Evolutionary conservation across 331 rosid species (phyloP), one percentile per base, ranked within the genome.

Genomic region (Acacia concinna): DNA sequence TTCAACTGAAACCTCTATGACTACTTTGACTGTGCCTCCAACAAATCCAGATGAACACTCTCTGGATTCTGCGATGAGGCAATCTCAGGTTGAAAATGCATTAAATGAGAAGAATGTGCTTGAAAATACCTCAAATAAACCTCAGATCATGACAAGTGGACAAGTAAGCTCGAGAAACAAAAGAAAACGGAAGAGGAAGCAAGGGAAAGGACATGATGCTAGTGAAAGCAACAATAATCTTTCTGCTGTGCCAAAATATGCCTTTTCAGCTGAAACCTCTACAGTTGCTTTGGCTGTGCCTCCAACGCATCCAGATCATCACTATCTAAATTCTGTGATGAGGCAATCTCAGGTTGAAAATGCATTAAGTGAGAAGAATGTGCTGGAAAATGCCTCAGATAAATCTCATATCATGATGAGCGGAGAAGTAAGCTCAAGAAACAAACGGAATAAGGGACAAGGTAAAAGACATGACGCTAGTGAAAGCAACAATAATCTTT

Each of bases 141-240:
- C 27, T 66, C 28, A 23, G 41, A 38, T 40, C 30, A 66, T 66
- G 43, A 8, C 6, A 2, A 3, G 28, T 34, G 44, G 0, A 20
- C 47, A 34, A 66, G 47, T 66, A 35, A 35, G 46, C 47, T 34
- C 21, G 17, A 20, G 9, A 66, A 66, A 66, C 30, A 66, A 35
- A 35, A 17, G 15, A 59, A 76, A 25, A 62, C 69, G 10, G 68
- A 85, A 82, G 59, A 85, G 76, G 38, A 79, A 68, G 78, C 27
- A 0, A 57, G 82, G 68, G 65, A 77, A 65, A 30, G 37, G 30
- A 66, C 54, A 31, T 74, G 44, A 72, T 68, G 71, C 59, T 80
- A 25, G 6, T 30, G 63, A 81, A 75, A 71, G 64, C 71, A 71
- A 68, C 43, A 59, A 8, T 34, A 49, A 35, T 46, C 54, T 15